Percentiles rank a stretch among this genome's conserved stretches.
Conservation (phyloP, 1,284 basidiomycete genomes). For the Apiotrichum montevideense region DNA sequence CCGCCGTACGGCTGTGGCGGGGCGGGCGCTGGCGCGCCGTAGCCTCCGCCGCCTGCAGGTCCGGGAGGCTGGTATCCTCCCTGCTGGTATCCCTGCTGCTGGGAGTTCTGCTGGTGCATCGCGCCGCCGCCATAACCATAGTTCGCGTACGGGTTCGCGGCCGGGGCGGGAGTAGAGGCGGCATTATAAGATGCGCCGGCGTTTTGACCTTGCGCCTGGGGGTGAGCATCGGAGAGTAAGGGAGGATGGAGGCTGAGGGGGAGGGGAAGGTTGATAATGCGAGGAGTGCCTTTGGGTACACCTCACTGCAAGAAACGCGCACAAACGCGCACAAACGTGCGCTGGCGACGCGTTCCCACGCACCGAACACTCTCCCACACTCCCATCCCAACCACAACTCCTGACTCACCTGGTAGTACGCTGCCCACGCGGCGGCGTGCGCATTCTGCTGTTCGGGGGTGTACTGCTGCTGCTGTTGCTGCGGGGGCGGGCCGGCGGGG, state of each 20-base stretch:
- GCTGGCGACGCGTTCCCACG: too few species aligned
- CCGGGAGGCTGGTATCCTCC: background rate
- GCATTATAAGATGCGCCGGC: slow-evolving; percentile 9
- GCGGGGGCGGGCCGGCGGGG: slow-evolving; percentile 39
- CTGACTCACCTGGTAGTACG: slow-evolving; percentile 41
- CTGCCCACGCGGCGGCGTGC: slow-evolving; percentile 44
- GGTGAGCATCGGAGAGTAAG: background rate
- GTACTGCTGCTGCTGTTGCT: slow-evolving; percentile 10
- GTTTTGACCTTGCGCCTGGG: slow-evolving; percentile 1
- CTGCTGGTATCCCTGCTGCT: background rate
- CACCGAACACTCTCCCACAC: too few species aligned
- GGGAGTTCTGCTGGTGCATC: slow-evolving; percentile 16
- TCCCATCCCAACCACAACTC: too few species aligned
- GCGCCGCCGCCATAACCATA: slow-evolving; percentile 45
- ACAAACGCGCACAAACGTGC: too few species aligned
- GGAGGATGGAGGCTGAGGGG: background rate
- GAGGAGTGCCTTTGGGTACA: too few species aligned
- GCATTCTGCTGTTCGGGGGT: slow-evolving; percentile 24
- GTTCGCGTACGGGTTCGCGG: slow-evolving; percentile 39
- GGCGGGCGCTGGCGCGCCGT: background rate
- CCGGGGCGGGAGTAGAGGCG: slow-evolving; percentile 7
- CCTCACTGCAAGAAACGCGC: too few species aligned
- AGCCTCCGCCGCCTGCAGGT: background rate
- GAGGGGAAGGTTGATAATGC: too few species aligned
- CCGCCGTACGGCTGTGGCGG: slow-evolving; percentile 13